phyloP scores from a whole-genome alignment of 2,329 filamentous ascomycete species.

The Beauveria asiatica region DNA sequence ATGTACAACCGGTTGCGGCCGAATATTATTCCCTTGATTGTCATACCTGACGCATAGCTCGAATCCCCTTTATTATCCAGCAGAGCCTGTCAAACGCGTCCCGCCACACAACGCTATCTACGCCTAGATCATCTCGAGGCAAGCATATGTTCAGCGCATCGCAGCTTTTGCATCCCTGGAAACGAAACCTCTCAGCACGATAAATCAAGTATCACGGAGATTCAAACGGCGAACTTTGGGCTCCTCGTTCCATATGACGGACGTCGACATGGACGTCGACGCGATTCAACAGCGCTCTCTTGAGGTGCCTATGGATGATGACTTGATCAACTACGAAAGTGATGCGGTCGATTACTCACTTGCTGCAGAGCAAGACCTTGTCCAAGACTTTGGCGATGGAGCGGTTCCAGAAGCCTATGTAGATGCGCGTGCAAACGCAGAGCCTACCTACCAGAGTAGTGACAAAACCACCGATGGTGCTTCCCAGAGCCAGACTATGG shows the following conservation, averaged over 20 bases:
- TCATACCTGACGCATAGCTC: not conserved
- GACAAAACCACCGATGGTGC: not conserved
- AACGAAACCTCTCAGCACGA: not conserved
- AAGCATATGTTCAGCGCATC: too few relatives aligned
- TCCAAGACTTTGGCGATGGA: conserved; percentile 13
- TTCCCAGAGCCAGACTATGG: not conserved
- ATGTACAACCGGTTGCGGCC: not conserved
- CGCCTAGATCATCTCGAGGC: not conserved
- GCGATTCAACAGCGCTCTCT: conserved; percentile 17
- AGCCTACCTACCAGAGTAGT: not conserved
- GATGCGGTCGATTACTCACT: conserved; percentile 18
- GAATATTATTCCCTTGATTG: not conserved
- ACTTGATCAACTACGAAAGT: conserved; percentile 31
- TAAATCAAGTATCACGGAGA: not conserved
- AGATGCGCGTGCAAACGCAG: conserved; percentile 4
- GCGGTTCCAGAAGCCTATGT: conserved; percentile 12
- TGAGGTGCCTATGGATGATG: conserved; percentile 22
- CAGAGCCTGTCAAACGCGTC: not conserved
- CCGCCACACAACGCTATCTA: not conserved
- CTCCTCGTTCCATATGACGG: conserved; percentile 15
- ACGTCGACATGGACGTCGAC: conserved; percentile 26
- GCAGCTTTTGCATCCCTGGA: not conserved
- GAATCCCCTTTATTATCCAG: not conserved
- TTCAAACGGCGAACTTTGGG: too few relatives aligned
- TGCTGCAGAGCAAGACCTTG: conserved; percentile 5